These are phyloP conservation scores for Yamadazyma songkhlaensis DNA, from an alignment of 1,139 yeast species.

Conservation along the genomic window DNA sequence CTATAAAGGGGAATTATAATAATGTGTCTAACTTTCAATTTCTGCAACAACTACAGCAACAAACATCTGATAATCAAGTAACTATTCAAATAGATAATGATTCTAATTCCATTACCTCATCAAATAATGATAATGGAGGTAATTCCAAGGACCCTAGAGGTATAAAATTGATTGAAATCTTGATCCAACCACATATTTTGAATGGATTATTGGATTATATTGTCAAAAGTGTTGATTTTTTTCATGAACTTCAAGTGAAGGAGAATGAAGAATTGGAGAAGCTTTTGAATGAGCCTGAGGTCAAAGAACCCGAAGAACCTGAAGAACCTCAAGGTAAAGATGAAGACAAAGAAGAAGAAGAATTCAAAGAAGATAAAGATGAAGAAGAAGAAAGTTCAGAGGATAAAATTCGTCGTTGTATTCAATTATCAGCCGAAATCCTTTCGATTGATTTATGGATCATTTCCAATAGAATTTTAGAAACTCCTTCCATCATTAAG, in stretches of 20 bases:
- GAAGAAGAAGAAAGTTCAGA: constrained; percentile 28
- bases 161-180: constrained; percentile 39
- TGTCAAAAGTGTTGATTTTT: constrained; percentile 38
- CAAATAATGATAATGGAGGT: constrained; percentile 28
- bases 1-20: constrained; percentile 35
- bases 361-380: constrained; percentile 7
- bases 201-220: constrained; percentile 39
- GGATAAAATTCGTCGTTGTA: constrained; percentile 38
- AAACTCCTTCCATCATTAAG: constrained; percentile 39
- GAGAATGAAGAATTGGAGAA: constrained; percentile 22
- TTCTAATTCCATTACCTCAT: constrained; percentile 37
- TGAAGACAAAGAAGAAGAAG: constrained; percentile 5
- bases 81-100: constrained; percentile 19
- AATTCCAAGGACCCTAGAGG: constrained; percentile 37
- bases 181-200: constrained; percentile 46
- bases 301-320: too few relatives aligned
- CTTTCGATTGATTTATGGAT: constrained; percentile 45
- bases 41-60: constrained; percentile 28
- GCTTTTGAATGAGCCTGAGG: constrained; percentile 15
- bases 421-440: constrained; percentile 43
- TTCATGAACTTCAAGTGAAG: constrained; percentile 25
- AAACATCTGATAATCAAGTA: constrained; percentile 2
- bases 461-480: constrained; percentile 43
- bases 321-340: constrained; percentile 6
- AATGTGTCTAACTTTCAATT: constrained; percentile 28